Evolutionary conservation across 352 stramenopile species (phyloP).

Genomic region (Globisporangium perplexum): DNA sequence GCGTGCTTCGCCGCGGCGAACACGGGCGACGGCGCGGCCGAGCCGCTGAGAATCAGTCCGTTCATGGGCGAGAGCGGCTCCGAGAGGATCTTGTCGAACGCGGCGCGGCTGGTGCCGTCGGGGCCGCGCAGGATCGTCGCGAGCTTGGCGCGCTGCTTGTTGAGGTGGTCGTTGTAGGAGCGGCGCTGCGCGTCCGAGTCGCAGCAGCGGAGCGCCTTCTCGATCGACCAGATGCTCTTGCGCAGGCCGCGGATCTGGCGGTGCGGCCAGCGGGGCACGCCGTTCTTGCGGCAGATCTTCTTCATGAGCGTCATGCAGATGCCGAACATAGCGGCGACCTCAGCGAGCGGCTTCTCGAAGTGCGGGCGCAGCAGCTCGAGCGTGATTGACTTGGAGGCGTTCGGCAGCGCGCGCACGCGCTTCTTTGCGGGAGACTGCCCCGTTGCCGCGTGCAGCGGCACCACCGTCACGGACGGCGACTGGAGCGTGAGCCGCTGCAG

Average conservation of each 20-base stretch:
- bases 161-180: constrained; percentile 69
- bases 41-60: constrained; percentile 8
- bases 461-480: constrained; percentile 12
- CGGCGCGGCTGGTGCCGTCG: constrained; percentile 38
- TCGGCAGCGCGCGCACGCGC: constrained; percentile 60
- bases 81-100: constrained; percentile 58
- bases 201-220: constrained; percentile 65
- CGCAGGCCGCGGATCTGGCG: constrained; percentile 65
- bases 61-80: constrained; percentile 55
- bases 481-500: constrained; percentile 15
- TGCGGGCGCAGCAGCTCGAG: constrained; percentile 62
- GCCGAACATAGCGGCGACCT: constrained; percentile 66
- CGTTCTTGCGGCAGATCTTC: constrained; percentile 80
- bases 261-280: constrained; percentile 66
- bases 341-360: constrained; percentile 70
- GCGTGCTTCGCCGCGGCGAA: constrained; percentile 4
- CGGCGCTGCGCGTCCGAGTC: constrained; percentile 52
- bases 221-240: constrained; percentile 78
- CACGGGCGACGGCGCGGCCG: constrained; percentile 25
- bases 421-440: constrained; percentile 53
- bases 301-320: constrained; percentile 86
- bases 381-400: constrained; percentile 78
- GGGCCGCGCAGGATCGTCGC: constrained; percentile 57
- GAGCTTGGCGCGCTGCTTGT: constrained; percentile 70
- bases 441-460: constrained; percentile 4